Conservation (phyloP, 805 yeast species). For the Blastobotrys peoriensis region DNA sequence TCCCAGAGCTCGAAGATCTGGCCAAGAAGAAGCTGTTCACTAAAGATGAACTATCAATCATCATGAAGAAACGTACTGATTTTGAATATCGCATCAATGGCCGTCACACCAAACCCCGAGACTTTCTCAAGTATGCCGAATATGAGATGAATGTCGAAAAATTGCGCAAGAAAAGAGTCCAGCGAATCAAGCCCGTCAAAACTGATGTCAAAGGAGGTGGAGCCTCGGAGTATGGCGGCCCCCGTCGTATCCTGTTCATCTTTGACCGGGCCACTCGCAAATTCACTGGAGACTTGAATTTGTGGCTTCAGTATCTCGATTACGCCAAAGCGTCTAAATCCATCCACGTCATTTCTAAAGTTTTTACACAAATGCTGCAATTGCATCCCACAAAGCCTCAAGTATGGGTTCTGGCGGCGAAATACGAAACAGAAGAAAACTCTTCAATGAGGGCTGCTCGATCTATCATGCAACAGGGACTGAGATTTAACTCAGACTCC, state of each 20-base stretch:
- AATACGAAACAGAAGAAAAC: constrained; percentile 84
- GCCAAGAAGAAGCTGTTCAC: constrained; percentile 74
- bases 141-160: constrained; percentile 78
- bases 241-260: constrained; percentile 71
- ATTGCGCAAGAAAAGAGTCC: constrained; percentile 64
- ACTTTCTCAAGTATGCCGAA: constrained; percentile 69
- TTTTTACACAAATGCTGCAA: constrained; percentile 71
- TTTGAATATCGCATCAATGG: constrained; percentile 87
- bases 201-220: constrained; percentile 25
- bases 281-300: constrained; percentile 66
- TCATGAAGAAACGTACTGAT: constrained; percentile 91
- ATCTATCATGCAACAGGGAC: constrained; percentile 72
- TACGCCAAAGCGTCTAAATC: constrained; percentile 37
- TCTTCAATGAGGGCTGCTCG: constrained; percentile 87
- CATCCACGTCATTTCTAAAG: constrained; percentile 36
- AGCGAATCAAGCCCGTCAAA: constrained; percentile 43
- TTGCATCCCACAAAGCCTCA: constrained; percentile 87
- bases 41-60: constrained; percentile 71
- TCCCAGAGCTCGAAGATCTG: constrained; percentile 86
- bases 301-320: constrained; percentile 74
- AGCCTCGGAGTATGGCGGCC: constrained; percentile 82
- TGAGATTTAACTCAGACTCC: constrained; percentile 75
- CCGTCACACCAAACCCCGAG: constrained; percentile 72
- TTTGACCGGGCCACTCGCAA: constrained; percentile 76
- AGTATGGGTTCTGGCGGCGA: constrained; percentile 93